Evolutionary conservation across 2,329 filamentous ascomycete genomes (phyloP), one percentile per base, ranked within the genome.

Genomic region (Talaromyces sp.): DNA sequence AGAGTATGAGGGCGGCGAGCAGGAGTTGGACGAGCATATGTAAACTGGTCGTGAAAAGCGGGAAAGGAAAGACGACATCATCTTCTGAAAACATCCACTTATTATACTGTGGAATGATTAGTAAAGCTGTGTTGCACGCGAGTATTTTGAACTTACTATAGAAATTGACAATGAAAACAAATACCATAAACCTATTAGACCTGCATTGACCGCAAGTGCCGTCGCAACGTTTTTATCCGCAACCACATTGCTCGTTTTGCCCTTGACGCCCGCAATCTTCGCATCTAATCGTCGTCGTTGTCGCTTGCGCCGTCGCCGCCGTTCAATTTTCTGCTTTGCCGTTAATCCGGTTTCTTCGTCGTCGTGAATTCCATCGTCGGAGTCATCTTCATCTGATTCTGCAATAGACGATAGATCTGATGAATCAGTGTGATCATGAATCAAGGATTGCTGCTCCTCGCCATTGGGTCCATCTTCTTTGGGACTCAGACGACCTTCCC

Each of bases 1-100:
- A 94, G 62, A 99, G 85, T 33, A 97, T 89, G 50, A 90, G 78
- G 19, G 85, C 88, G 9, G 95, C 86, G 49, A 98, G 86, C 17
- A 84, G 79, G 78, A 98, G 98, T 76, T 99, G 95, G 59, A 99
- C 93, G 25, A 93, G 81, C 93, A 98, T 98, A 81, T 99, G 95
- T 76, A 95, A 83, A 69, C 92, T 91, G 3, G 95, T 99, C 11
- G 93, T 97, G 79, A 98, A 98, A 59, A 99, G 85, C 45, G 95
- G 95, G 73, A 95, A 98, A 61, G 91, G 89, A 76, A 99, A 99
- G 78, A 97, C 90, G 70, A 96, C 86, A 70, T 90, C 87, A 70
- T 90, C 86, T 67, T 89, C 86, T 73, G 91, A 91, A 80, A 99
- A 98, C 94, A 99, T 98, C 95, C 95, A 98, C 82, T 97, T 98